phyloP scores from a whole-genome alignment of 805 yeast species.

The Kuraishia capsulata region DNA sequence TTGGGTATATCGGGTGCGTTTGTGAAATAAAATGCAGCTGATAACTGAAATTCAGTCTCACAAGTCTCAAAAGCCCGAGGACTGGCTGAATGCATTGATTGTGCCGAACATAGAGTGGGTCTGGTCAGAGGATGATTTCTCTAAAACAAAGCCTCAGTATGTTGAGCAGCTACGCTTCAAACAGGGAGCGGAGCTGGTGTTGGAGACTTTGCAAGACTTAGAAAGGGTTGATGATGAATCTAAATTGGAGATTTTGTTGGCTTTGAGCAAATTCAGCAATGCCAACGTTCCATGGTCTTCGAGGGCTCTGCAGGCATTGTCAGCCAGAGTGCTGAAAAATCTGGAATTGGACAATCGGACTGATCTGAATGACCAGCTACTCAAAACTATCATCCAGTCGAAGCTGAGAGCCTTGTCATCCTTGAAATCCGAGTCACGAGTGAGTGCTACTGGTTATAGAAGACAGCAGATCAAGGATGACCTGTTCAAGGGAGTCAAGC shows the following conservation, averaged over 20 bases:
- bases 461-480: constrained; percentile 2
- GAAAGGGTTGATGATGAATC: too few relatives aligned
- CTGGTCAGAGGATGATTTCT: background rate
- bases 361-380: constrained; percentile 5
- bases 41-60: too few relatives aligned
- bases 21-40: too few relatives aligned
- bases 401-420: constrained; percentile 5
- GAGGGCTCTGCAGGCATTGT: background rate
- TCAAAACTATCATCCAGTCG: constrained; percentile 5
- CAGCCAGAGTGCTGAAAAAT: background rate
- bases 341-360: background rate
- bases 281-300: background rate
- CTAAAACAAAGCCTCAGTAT: background rate
- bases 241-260: too few relatives aligned
- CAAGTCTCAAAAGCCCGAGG: too few relatives aligned
- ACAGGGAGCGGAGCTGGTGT: background rate
- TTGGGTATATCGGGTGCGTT: too few relatives aligned
- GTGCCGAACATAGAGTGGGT: background rate
- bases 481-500: constrained; percentile 9
- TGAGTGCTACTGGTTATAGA: constrained; percentile 10
- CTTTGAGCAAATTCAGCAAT: background rate
- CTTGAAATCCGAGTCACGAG: constrained; percentile 5
- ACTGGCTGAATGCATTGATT: too few relatives aligned
- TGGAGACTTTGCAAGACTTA: background rate
- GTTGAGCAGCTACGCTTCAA: background rate